Evolutionary conservation across 2,329 filamentous ascomycete genomes (phyloP), one percentile per base, ranked within the genome.

Genomic region (Monilinia polystroma): DNA sequence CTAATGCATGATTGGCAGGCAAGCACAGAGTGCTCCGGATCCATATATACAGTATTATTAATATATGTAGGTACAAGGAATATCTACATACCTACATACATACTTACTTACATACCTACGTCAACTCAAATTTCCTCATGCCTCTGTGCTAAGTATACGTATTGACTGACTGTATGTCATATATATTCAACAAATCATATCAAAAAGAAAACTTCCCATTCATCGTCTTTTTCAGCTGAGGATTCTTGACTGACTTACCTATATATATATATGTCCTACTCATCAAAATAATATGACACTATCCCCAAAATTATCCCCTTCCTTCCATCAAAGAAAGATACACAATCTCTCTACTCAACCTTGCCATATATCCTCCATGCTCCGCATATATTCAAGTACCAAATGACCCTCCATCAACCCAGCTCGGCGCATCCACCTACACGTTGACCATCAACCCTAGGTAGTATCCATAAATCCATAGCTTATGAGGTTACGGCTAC

Each of bases 341-440:
- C 41, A 20, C 32, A 35, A 35, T 35, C 32, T 35, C 32, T 35
- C 32, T 7, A 35, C 6, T 35, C 6, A 35, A 35, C 32, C 32
- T 35, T 35, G 29, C 29, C 7, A 35, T 35, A 35, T 35, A 35
- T 29, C 29, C 29, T 3, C 29, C 32, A 7, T 35, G 32, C 32
- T 43, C 12, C 41, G 10, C 6, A 43, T 43, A 47, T 20, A 49
- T 41, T 47, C 41, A 59, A 32, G 26, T 59, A 32, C 43, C 43
- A 49, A 12, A 49, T 35, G 57, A 38, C 57, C 57, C 29, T 35
- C 32, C 18, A 35, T 49, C 14, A 49, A 60, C 43, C 43, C 57
- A 60, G 57, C 57, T 60, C 57, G 57, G 57, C 43, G 57, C 57
- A 60, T 60, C 57, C 57, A 60, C 57, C 32, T 35, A 35, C 32